phyloP scores from a whole-genome alignment of 2,329 filamentous ascomycete species.

The Alternaria alternata region DNA sequence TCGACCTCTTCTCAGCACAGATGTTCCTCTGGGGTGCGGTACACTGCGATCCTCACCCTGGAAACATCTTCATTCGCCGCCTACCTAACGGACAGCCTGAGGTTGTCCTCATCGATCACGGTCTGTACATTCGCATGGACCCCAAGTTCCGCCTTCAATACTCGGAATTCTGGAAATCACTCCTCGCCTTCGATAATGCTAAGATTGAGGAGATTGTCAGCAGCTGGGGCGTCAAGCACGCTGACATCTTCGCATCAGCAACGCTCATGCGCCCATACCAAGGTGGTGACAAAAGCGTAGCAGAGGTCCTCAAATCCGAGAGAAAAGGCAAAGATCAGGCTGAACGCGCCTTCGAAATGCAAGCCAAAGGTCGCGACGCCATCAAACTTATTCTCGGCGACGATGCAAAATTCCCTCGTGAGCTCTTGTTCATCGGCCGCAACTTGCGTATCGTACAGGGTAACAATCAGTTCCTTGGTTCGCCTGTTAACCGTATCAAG shows the following conservation, averaged over 20 bases:
- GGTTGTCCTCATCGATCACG: conserved; percentile 95
- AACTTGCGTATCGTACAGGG: conserved; percentile 93
- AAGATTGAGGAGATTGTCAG: conserved; percentile 76
- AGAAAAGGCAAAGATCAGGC: conserved; percentile 63
- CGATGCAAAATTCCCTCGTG: conserved; percentile 87
- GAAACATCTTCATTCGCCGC: conserved; percentile 94
- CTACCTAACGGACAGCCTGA: conserved; percentile 83
- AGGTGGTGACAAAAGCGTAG: conserved; percentile 76
- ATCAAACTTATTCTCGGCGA: conserved; percentile 84
- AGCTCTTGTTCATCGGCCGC: conserved; percentile 89
- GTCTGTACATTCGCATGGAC: conserved; percentile 91
- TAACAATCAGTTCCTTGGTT: conserved; percentile 90
- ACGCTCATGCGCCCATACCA: conserved; percentile 91
- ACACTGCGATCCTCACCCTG: conserved; percentile 96
- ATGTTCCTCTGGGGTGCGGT: conserved; percentile 98
- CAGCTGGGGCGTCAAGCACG: conserved; percentile 86
- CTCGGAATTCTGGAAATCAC: conserved; percentile 87
- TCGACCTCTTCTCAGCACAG: conserved; percentile 95
- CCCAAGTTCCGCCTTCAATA: conserved; percentile 87
- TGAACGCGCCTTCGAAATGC: conserved; percentile 77
- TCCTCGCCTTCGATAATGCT: conserved; percentile 91
- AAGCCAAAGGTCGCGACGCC: conserved; percentile 73
- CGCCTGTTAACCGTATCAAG: conserved; percentile 89
- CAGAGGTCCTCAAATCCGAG: conserved; percentile 64
- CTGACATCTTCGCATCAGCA: conserved; percentile 89